Evolutionary conservation across 148 eudicot species (phyloP), one percentile per base, ranked within the genome.

Genomic region (Nepenthes gracilis): DNA sequence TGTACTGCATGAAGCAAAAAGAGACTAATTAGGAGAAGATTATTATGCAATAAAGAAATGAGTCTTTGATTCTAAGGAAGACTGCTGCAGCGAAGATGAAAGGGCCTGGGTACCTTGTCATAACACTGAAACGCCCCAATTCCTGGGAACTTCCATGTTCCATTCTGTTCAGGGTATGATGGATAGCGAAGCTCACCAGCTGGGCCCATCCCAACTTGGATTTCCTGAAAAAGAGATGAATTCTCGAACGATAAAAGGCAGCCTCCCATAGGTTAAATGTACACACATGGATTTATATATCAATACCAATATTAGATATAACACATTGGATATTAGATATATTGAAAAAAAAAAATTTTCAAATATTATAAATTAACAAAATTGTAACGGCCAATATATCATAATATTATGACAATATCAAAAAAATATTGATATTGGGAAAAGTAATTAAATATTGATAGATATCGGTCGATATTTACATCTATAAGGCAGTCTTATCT

Each of bases 91-190:
- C 6, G 53, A 49, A 49, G 10, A n/a, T 2, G 15, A 49, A 5
- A 2, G 11, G 15, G 53, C 12, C 15, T 45, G n/a, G 3, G 1
- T 49, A 84, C 90, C 86, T 79, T 87, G 67, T 91, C 96, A 69
- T 83, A 91, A 40, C 96, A 91, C 72, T 90, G 97, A 49, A 90
- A 90, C 23, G 87, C 97, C n/a, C 97, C 97, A 33, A 91, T 85
- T 52, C 97, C 97, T 1, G 97, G 97, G 56, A 83, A 91, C 49
- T 43, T 79, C 97, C 97, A 91, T 35, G 77, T 78, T 61, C 97
- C 97, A 55, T 87, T 80, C 54, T 65, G 64, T 66, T 91, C 81
- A 0, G 97, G 97, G 62, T 91, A 91, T 2, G 97, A 91, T 35
- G 95, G 96, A 67, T 87, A 91, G 5, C 97, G 83, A 35, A 91